Conservation (phyloP, 768 basidiomycete genomes). For the Hygrocybe punicea region DNA sequence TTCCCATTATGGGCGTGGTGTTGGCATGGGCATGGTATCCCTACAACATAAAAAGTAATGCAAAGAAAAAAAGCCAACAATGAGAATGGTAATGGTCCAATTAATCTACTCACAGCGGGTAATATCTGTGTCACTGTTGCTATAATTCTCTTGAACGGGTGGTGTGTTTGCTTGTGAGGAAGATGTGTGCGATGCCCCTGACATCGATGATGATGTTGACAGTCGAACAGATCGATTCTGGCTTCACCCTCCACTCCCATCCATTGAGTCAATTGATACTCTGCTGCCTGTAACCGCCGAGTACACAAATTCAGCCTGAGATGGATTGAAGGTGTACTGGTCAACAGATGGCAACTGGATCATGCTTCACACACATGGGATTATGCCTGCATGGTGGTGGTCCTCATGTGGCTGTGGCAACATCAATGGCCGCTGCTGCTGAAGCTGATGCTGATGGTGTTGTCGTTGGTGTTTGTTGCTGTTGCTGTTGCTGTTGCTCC, state of each 20-base stretch:
- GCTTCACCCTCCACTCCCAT: too few relatives aligned
- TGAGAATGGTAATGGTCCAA: too few relatives aligned
- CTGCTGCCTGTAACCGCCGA: too few relatives aligned
- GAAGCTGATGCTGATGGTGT: slow-evolving; percentile 14
- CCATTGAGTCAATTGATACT: too few relatives aligned
- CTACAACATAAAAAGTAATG: too few relatives aligned
- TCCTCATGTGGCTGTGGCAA: slow-evolving; percentile 66
- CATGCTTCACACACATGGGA: slow-evolving; percentile 81
- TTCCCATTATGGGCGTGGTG: too few relatives aligned
- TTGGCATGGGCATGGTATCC: too few relatives aligned
- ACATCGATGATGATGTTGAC: slow-evolving; percentile 74
- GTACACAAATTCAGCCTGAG: too few relatives aligned
- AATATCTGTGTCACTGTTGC: slow-evolving; percentile 64
- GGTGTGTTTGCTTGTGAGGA: slow-evolving; percentile 81
- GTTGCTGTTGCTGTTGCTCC: slow-evolving; percentile 63
- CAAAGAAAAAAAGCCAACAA: too few relatives aligned
- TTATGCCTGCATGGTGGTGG: slow-evolving; percentile 40
- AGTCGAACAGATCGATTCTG: slow-evolving; percentile 62
- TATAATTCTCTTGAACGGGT: slow-evolving; percentile 65
- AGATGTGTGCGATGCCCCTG: slow-evolving; percentile 70
- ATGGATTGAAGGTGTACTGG: slow-evolving; percentile 59
- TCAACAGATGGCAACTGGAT: slow-evolving; percentile 74
- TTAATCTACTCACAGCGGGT: slow-evolving; percentile 81
- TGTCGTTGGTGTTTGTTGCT: slow-evolving; percentile 53
- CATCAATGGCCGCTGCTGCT: slow-evolving; percentile 58